Percentiles rank a stretch among this genome's conserved stretches.
These are phyloP conservation scores for Rhododendron vialii DNA, from an alignment of 148 eudicot species.

Conservation along the genomic window DNA sequence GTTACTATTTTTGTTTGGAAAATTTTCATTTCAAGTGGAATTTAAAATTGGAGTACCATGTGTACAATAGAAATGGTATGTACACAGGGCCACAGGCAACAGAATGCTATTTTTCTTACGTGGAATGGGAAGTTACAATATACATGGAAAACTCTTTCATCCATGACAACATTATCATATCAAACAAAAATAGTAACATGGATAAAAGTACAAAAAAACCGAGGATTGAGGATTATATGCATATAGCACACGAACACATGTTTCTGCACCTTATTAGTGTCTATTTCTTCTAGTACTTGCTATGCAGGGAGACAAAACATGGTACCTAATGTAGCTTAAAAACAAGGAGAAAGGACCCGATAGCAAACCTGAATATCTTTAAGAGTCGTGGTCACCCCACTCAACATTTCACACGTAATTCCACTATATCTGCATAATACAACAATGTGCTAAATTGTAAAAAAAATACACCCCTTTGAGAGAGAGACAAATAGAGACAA, in stretches of 20 bases:
- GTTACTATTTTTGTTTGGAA: too few species aligned
- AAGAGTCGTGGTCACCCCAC: constrained; percentile 75
- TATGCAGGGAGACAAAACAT: neutral
- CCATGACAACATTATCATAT: too few species aligned
- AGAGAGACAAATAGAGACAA: neutral
- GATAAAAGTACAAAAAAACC: too few species aligned
- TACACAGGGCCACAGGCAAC: neutral
- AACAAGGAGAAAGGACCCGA: constrained; percentile 5
- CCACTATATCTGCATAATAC: constrained; percentile 78
- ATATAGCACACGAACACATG: neutral
- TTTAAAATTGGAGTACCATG: neutral
- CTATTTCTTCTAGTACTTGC: neutral
- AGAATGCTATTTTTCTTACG: neutral
- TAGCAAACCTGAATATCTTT: constrained; percentile 71
- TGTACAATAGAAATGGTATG: neutral
- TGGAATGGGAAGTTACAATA: neutral
- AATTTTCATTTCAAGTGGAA: neutral
- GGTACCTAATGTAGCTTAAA: constrained; percentile 5
- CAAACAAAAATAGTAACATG: too few species aligned
- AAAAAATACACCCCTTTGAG: neutral
- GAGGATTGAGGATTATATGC: too few species aligned
- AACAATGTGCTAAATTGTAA: neutral
- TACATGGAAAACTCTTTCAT: neutral
- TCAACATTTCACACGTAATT: constrained; percentile 81
- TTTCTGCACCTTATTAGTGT: neutral